Percentiles rank a stretch among this genome's conserved stretches.
These are phyloP conservation scores for Pezicula carpinea DNA, from an alignment of 2,329 filamentous ascomycete species.

Conservation along the genomic window DNA sequence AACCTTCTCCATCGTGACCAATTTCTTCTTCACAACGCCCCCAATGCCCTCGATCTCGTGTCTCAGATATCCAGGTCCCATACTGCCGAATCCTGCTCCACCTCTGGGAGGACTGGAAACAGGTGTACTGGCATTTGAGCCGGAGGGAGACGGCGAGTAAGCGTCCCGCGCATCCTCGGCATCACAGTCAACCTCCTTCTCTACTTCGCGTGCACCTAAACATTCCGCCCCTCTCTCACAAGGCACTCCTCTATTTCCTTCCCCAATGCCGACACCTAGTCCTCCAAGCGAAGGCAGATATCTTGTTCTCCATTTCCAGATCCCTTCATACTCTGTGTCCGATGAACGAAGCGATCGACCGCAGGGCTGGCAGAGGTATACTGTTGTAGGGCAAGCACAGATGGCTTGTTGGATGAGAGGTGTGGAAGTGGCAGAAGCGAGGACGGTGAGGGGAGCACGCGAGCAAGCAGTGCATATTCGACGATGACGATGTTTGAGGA, in stretches of 20 bases:
- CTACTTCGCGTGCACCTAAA: constrained; percentile 70
- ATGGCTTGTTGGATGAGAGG: constrained; percentile 15
- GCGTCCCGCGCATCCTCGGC: constrained; percentile 59
- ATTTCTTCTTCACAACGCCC: constrained; percentile 80
- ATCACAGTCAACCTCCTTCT: constrained; percentile 82
- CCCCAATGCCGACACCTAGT: constrained; percentile 80
- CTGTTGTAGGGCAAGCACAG: constrained; percentile 37
- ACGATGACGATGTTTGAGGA: constrained; percentile 71
- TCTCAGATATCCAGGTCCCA: constrained; percentile 69
- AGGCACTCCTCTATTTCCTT: constrained; percentile 81
- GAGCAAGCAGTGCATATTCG: constrained; percentile 74
- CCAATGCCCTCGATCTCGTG: constrained; percentile 92
- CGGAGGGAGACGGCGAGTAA: constrained; percentile 14
- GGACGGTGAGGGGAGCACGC: constrained; percentile 60
- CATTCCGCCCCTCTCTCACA: constrained; percentile 78
- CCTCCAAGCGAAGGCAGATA: constrained; percentile 79
- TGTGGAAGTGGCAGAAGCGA: constrained; percentile 40
- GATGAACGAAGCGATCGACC: constrained; percentile 63
- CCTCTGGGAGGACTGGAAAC: constrained; percentile 9
- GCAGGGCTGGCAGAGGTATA: constrained; percentile 86
- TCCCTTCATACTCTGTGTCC: constrained; percentile 56
- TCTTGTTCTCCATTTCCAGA: constrained; percentile 86
- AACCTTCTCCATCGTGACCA: constrained; percentile 76
- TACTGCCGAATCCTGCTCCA: constrained; percentile 33
- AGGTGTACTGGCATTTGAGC: constrained; percentile 9